These are phyloP conservation scores for Saprolegnia diclina DNA, from an alignment of 352 stramenopile genomes.

Conservation along the genomic window DNA sequence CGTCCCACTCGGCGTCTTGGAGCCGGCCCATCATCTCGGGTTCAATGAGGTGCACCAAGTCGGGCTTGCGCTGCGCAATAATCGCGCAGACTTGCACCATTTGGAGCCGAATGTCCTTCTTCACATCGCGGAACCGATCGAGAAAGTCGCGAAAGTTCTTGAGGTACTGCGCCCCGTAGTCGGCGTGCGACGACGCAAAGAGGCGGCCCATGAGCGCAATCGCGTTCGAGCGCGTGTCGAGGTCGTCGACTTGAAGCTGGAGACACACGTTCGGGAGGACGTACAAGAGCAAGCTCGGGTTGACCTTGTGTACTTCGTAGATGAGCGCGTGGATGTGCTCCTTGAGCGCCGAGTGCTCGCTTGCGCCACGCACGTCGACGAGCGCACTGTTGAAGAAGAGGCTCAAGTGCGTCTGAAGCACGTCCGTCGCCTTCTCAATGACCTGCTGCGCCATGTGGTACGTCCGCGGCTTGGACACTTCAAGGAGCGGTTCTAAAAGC, in stretches of 20 bases:
- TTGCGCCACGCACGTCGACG: constrained; percentile 40
- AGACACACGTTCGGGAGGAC: constrained; percentile 83
- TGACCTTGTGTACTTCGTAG: constrained; percentile 77
- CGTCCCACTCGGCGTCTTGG: constrained; percentile 78
- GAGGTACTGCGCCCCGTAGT: constrained; percentile 70
- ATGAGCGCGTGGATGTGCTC: constrained; percentile 81
- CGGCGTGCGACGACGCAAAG: constrained; percentile 66
- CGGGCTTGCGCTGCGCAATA: constrained; percentile 68
- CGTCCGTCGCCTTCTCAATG: constrained; percentile 63
- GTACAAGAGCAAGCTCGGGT: constrained; percentile 62
- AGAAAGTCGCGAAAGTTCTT: constrained; percentile 84
- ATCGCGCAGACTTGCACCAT: constrained; percentile 67
- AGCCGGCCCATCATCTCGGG: constrained; percentile 67
- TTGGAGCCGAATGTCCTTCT: constrained; percentile 80
- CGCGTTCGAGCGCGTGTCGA: constrained; percentile 69
- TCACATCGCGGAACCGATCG: constrained; percentile 77
- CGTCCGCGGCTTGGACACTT: constrained; percentile 33
- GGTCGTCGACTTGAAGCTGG: constrained; percentile 81
- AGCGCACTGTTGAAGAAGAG: constrained; percentile 81
- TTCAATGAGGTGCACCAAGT: constrained; percentile 53
- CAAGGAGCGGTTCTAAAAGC: constrained; percentile 43
- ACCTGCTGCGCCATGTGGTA: constrained; percentile 65
- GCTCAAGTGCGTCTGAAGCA: constrained; percentile 57
- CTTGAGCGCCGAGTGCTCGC: constrained; percentile 49
- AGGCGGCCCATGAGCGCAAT: constrained; percentile 71